These are phyloP conservation scores for Tulasnella sp. DNA, from an alignment of 768 basidiomycete genomes.

Conservation along the genomic window DNA sequence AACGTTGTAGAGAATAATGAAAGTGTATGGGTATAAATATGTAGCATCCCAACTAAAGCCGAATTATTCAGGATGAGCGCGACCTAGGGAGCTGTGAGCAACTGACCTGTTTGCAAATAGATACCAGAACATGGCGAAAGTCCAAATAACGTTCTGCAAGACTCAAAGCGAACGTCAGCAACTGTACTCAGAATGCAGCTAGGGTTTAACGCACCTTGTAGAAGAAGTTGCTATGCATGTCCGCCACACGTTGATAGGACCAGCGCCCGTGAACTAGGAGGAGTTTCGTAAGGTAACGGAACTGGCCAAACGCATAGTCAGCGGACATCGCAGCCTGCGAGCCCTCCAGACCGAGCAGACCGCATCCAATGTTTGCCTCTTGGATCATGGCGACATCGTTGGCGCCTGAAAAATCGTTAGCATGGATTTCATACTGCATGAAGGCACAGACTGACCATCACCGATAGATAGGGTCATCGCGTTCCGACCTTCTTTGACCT, in stretches of 20 bases:
- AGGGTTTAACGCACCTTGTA: slow-evolving; percentile 58
- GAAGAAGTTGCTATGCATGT: slow-evolving; percentile 97
- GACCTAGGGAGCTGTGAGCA: not conserved
- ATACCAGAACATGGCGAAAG: slow-evolving; percentile 89
- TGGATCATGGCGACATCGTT: slow-evolving; percentile 99
- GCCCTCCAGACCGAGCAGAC: slow-evolving; percentile 86
- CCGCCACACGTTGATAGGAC: slow-evolving; percentile 93
- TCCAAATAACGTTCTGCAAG: slow-evolving; percentile 79
- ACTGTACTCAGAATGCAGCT: not conserved
- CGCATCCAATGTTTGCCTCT: slow-evolving; percentile 96
- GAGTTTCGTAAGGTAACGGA: slow-evolving; percentile 84
- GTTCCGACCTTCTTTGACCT: slow-evolving; percentile 92
- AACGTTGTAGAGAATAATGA: slow-evolving; percentile 84
- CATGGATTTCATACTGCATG: not conserved
- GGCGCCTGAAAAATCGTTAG: slow-evolving; percentile 36
- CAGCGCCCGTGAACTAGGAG: slow-evolving; percentile 91
- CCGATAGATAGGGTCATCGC: slow-evolving; percentile 97
- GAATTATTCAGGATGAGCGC: slow-evolving; percentile 3
- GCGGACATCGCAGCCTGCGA: slow-evolving; percentile 99
- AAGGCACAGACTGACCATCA: slow-evolving; percentile 41
- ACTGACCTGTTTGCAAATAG: slow-evolving; percentile 75
- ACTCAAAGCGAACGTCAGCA: slow-evolving; percentile 14
- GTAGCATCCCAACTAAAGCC: slow-evolving; percentile 75
- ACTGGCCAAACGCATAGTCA: slow-evolving; percentile 96
- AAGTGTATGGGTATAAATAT: slow-evolving; percentile 90